Base-by-base conservation (phyloP, 2,329 filamentous ascomycete genomes). In the Ploettnerulaceae sp. region DNA sequence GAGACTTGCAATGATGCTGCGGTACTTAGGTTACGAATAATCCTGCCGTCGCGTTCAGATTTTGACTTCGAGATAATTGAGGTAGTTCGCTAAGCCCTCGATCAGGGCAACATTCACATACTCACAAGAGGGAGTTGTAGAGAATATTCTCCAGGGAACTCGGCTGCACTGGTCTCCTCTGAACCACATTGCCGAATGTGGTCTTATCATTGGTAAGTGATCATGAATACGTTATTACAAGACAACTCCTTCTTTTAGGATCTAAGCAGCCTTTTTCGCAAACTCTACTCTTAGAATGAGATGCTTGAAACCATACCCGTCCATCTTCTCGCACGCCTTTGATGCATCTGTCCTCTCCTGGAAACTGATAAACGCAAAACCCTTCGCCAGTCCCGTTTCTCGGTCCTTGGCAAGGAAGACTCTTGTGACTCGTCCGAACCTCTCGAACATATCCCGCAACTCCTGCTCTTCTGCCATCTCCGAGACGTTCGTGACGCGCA, bases 331-430 rank as follows among this genome's bases (percentile, higher is more conserved):
- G 73, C 88, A 95, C 31, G 93, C 93, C 73, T 86, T 87, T 60
- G 87, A 86, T 58, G 93, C 93, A 69, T 98, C 93, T 58, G 76
- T 70, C 59, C 93, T 77, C 68, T 98, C 93, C 51, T 85, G 87
- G 66, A 93, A 98, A 69, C 88, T 95, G 76, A 98, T 95, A 69
- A 98, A 98, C 20, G 94, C 94, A 68, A 98, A 98, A 54, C 93
- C 93, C 81, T 98, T 98, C 61, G 93, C 93, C 67, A 91, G 75
- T 52, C 89, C 88, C 31, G 93, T 98, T 63, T 98, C 93, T 66
- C 93, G 78, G 73, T 98, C 93, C 78, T 96, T 97, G 62, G 93
- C 93, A 63, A 98, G 71, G 77, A 98, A 98, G 40, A 98, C 93
- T 69, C 93, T 83, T 47, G 91, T 97, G 65, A 98, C 93, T 59